phyloP scores from a whole-genome alignment of 306 rosid species.

The Cyclanthera cordifolia region DNA sequence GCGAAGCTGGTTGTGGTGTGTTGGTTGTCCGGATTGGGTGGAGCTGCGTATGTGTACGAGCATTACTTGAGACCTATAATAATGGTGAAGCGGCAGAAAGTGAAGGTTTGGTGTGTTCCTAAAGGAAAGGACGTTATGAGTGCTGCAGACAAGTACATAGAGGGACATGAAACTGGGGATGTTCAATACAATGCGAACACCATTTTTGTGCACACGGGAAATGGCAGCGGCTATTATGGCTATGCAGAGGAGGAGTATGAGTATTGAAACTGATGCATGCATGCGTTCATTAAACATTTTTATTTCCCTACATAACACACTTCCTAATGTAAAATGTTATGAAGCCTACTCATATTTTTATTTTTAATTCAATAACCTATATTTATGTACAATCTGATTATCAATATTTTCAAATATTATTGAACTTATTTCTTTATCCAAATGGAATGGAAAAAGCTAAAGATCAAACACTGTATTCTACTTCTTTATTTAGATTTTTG shows the following conservation, averaged over 20 bases:
- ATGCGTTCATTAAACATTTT: too few relatives aligned
- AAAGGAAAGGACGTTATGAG: conserved; percentile 63
- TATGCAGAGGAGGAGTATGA: conserved; percentile 25
- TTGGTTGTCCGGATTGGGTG: conserved; percentile 85
- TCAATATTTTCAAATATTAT: too few relatives aligned
- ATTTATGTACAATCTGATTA: too few relatives aligned
- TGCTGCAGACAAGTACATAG: conserved; percentile 81
- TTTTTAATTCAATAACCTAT: too few relatives aligned
- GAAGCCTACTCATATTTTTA: too few relatives aligned
- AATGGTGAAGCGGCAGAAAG: conserved; percentile 46
- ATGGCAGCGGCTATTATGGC: conserved; percentile 21
- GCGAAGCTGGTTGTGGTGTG: conserved; percentile 60
- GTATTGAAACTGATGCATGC: conserved; percentile 12
- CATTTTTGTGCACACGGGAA: conserved; percentile 21
- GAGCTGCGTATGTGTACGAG: conserved; percentile 85
- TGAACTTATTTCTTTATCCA: too few relatives aligned
- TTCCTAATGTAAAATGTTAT: too few relatives aligned
- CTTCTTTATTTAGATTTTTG: too few relatives aligned
- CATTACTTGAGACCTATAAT: conserved; percentile 68
- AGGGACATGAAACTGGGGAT: conserved; percentile 52
- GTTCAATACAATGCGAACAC: conserved; percentile 57
- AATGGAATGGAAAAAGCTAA: too few relatives aligned
- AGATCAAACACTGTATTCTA: too few relatives aligned
- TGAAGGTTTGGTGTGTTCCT: conserved; percentile 86
- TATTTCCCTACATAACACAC: too few relatives aligned